Evolutionary conservation across 257 asterid species (phyloP), one percentile per base, ranked within the genome.

Genomic region (Leonotis leonurus): DNA sequence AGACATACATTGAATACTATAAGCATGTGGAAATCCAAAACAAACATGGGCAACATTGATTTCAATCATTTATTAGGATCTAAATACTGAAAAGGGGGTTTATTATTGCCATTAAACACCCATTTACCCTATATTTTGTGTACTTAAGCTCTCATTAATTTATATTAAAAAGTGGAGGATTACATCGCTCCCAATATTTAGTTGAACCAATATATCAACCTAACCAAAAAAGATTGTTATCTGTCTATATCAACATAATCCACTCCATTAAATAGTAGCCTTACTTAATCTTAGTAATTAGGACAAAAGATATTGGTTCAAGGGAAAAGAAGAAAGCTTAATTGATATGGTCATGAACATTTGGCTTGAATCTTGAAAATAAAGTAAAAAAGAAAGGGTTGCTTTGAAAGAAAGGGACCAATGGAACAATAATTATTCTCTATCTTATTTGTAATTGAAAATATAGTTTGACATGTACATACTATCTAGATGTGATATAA

Each of bases 201-300:
- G 66, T 57, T 67, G 73, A 37, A 36, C 58, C 72, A 56, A 56
- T 49, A 32, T 43, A 44, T 44, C 48, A 55, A n/a, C 30, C 52
- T n/a, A 14, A 64, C 35, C 44, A 10, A 57, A 26, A 65, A 41
- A 39, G n/a, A n/a, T 41, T 27, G 64, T 40, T 56, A 44, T 3
- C 13, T 8, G 48, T 41, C 64, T 11, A 49, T 55, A 56, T 56
- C 71, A 27, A 22, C 18, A 20, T 29, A n/a, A n/a, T n/a, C n/a
- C n/a, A n/a, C n/a, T n/a, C n/a, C n/a, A n/a, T n/a, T n/a, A n/a
- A n/a, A n/a, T 32, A 32, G 37, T 32, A 32, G n/a, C n/a, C n/a
- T n/a, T n/a, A n/a, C n/a, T n/a, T n/a, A n/a, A n/a, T n/a, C n/a
- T n/a, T n/a, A 32, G 5, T 20, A 20, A 11, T 30, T 30, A 18